Evolutionary conservation across 2,329 filamentous ascomycete species (phyloP), one percentile per base, ranked within the genome.

Genomic region (Triangularia setosa): DNA sequence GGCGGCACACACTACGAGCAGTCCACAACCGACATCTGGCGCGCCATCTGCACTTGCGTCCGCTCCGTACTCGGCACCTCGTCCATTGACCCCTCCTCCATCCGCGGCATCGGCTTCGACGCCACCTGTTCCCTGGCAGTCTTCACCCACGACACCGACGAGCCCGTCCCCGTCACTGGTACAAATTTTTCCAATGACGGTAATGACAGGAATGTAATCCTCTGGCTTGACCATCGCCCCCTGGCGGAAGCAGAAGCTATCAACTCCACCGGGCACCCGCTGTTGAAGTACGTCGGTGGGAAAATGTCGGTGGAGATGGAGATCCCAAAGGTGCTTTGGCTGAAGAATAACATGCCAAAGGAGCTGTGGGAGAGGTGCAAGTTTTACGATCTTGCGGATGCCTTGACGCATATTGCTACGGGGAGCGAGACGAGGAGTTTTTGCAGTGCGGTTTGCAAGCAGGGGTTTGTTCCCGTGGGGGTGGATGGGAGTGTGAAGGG

Each of bases 231-330:
- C 77, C 95, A 99, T 78, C 88, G 95, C 44, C 92, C 95, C 0
- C 87, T 95, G 14, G 87, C 91, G 66, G 95, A 99, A 83, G 96
- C 94, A 0, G 89, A 91, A 68, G 90, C 91, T 79, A 96, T 99
- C 80, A 99, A 99, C 77, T 87, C 87, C 62, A 98, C 95, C 2
- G 84, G 89, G 61, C 95, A 99, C 81, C 95, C 96, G 77, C 83
- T 99, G 61, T 86, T 99, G 65, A 90, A 93, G 73, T 99, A 99
- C 75, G 95, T 99, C 18, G 95, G 95, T 71, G 95, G 95, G 68
- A 94, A 90, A 76, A 99, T 99, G 95, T 97, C 92, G 75, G 94
- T 97, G 69, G 95, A 99, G 82, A 99, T 99, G 95, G 95, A 99
- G 77, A 96, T 99, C 63, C 95, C 95, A 68, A 99, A 99, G 80